Evolutionary conservation across 805 yeast genomes (phyloP).

Genomic region (Teunomyces gatunensis): DNA sequence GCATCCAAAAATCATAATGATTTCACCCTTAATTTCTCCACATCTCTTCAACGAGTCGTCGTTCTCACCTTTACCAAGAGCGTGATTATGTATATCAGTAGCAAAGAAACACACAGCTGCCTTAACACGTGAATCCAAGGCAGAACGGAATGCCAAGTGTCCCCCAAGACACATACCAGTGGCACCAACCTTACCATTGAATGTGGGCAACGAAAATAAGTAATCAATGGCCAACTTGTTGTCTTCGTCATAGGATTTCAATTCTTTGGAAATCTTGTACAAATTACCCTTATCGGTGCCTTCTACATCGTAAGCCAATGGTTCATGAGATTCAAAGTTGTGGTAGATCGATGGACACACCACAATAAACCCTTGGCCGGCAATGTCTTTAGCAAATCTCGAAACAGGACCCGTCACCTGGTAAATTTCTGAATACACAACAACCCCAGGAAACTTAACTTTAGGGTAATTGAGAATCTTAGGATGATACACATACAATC

Average conservation of each 20-base stretch:
- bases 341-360: slow-evolving; percentile 82
- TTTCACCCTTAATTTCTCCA: slow-evolving; percentile 55
- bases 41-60: slow-evolving; percentile 65
- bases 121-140: slow-evolving; percentile 58
- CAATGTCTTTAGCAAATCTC: slow-evolving; percentile 73
- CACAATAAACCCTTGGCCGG: slow-evolving; percentile 75
- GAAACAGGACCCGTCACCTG: slow-evolving; percentile 83
- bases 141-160: slow-evolving; percentile 70
- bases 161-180: slow-evolving; percentile 91
- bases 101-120: slow-evolving; percentile 78
- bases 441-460: slow-evolving; percentile 78
- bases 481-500: slow-evolving; percentile 67
- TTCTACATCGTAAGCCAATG: slow-evolving; percentile 65
- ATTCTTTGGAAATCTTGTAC: slow-evolving; percentile 63
- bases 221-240: slow-evolving; percentile 62
- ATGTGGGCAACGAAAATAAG: slow-evolving; percentile 54
- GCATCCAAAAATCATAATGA: slow-evolving; percentile 72
- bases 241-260: slow-evolving; percentile 76
- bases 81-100: slow-evolving; percentile 71
- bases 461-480: slow-evolving; percentile 68
- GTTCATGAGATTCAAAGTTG: slow-evolving; percentile 61
- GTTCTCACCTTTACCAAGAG: slow-evolving; percentile 59
- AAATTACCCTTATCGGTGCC: slow-evolving; percentile 76
- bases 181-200: slow-evolving; percentile 72
- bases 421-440: slow-evolving; percentile 77